Base-by-base conservation (phyloP, 2,329 filamentous ascomycete genomes). In the Dissoconium aciculare region DNA sequence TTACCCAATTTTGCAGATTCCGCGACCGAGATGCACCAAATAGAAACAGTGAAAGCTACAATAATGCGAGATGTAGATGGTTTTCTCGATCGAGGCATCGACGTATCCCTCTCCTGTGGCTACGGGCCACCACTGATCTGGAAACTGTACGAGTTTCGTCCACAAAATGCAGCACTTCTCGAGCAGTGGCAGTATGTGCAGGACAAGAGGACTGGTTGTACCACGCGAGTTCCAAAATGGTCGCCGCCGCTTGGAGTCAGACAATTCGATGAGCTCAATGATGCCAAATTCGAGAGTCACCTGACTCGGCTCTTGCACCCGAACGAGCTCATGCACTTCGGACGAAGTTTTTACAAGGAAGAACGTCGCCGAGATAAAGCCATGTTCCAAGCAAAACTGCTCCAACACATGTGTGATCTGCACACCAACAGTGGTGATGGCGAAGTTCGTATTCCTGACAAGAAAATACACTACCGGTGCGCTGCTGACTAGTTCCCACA, bases 201-300 rank as follows among this genome's bases (percentile, higher is more conserved):
- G n/a, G 49, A 63, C 28, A 42, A 43, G 1, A 32, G 25, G 4
- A 60, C 43, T 2, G 36, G 42, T 11, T 34, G 36, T 5, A 36
- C 51, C 8, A 30, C 24, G 11, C 43, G 47, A 4, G 34, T 49
- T 3, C 35, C 44, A 14, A 61, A 59, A 36, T 49, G 51, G 28
- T 62, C 61, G 26, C 62, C 61, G 4, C 59, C 61, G 2, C 49
- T 64, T 11, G 62, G 57, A 2, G 53, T 66, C 45, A 46, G 57
- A 11, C 55, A 58, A 32, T 54, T 64, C 39, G 56, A 63, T 31
- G 41, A 44, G 17, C 55, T 55, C 24, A 60, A 64, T 35, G 55
- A 57, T 26, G 51, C 53, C 28, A 54, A 52, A 31, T 60, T 63
- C 32, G 58, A 64, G 32, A 52, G 48, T 15, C 64, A 63, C 32